These are phyloP conservation scores for Aspergillus pseudotamarii DNA, from an alignment of 2,329 filamentous ascomycete genomes.

Conservation along the genomic window DNA sequence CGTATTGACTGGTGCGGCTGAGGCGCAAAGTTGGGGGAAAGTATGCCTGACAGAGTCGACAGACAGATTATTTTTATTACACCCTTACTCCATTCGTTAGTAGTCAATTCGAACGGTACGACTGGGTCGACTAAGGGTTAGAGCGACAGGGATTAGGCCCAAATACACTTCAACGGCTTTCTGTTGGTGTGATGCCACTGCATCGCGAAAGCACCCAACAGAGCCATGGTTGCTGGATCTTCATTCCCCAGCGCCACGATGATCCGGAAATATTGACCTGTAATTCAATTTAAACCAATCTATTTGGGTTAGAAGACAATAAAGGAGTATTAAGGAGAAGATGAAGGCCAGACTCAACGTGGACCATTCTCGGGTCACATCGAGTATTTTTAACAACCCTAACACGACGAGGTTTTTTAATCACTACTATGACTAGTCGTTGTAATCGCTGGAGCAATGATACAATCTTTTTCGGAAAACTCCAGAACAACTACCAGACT, in stretches of 20 bases:
- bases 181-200: constrained; percentile 16
- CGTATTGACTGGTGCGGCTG: constrained; percentile 11
- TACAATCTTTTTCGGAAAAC: neutral
- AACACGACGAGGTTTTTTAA: neutral
- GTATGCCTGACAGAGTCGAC: constrained; percentile 5
- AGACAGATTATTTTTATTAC: constrained; percentile 5
- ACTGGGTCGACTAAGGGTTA: neutral
- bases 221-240: constrained; percentile 10
- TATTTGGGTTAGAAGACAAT: neutral
- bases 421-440: neutral
- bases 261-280: constrained; percentile 8
- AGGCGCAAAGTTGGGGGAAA: constrained; percentile 11
- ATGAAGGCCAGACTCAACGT: neutral
- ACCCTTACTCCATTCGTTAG: neutral
- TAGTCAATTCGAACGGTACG: constrained; percentile 1
- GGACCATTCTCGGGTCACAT: neutral
- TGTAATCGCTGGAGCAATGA: neutral
- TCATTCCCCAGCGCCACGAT: constrained; percentile 11
- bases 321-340: constrained; percentile 1
- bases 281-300: neutral
- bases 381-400: neutral
- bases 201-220: neutral
- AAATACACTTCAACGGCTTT: constrained; percentile 24
- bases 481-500: neutral
- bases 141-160: neutral